Percentiles rank a stretch among this genome's conserved stretches.
Conservation (phyloP, 2,329 filamentous ascomycete species). For the Verruconis gallopava region DNA sequence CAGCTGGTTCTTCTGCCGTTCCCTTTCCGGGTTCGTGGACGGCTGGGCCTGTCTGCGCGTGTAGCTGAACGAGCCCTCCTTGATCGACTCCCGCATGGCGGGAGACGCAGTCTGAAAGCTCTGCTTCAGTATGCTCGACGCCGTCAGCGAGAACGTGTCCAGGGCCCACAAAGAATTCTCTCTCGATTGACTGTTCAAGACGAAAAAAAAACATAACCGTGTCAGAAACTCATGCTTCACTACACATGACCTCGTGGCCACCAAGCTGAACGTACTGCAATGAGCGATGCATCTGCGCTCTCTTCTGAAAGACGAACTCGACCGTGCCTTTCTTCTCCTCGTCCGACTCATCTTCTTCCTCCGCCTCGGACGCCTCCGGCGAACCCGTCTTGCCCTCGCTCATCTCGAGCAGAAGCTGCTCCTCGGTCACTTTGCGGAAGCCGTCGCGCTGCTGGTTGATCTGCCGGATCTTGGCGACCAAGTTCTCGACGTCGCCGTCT, state of each 20-base stretch:
- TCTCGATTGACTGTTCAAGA: constrained; percentile 32
- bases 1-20: constrained; percentile 38
- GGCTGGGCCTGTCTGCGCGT: constrained; percentile 43
- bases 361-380: constrained; percentile 25
- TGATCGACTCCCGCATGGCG: constrained; percentile 55
- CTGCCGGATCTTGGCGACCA: constrained; percentile 66
- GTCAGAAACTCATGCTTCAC: too few relatives aligned
- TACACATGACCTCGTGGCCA: not conserved
- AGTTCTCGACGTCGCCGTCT: constrained; percentile 37
- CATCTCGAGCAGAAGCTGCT: constrained; percentile 57
- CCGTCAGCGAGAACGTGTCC: constrained; percentile 70
- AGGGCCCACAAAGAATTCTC: constrained; percentile 57
- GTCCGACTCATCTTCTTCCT: constrained; percentile 31
- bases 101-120: constrained; percentile 59
- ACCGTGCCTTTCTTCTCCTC: constrained; percentile 35
- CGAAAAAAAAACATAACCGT: too few relatives aligned
- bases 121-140: constrained; percentile 65
- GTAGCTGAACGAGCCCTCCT: constrained; percentile 61
- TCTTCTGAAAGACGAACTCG: constrained; percentile 25
- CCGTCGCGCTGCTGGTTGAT: constrained; percentile 68
- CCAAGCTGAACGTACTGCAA: constrained; percentile 21
- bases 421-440: constrained; percentile 68
- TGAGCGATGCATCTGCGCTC: constrained; percentile 29
- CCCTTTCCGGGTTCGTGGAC: constrained; percentile 30
- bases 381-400: constrained; percentile 15